Base-by-base conservation (phyloP, 257 asterid species). In the Scutellaria galericulata region DNA sequence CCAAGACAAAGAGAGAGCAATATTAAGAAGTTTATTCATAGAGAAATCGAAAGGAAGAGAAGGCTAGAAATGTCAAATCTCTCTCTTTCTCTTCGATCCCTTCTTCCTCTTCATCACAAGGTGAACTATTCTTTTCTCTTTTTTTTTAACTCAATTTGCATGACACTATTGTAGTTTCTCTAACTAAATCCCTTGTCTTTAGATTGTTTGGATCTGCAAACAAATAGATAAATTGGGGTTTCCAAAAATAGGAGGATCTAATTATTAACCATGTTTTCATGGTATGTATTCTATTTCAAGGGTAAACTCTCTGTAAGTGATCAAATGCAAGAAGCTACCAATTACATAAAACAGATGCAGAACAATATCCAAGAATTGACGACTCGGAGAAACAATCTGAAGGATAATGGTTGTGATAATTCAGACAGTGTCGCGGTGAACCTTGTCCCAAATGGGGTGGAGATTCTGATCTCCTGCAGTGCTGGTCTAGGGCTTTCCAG, bases 61-160 rank as follows among this genome's bases (percentile, higher is more conserved):
- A 79, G 89, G 73, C 83, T 76, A 80, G 89, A 86, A 81, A 80
- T 85, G 87, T 70, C 92, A 22, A 51, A 14, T 47, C 92, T 87
- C 52, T 64, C 73, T 50, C 70, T 65, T 27, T 75, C 86, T 51
- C 88, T 87, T 7, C 67, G 80, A 69, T 73, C 81, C 44, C 75
- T 74, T 47, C 13, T 47, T 47, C 53, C 53, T 10, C 15, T 47
- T 47, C 1, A 47, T 1, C 18, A 47, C 53, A 47, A 47, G 53
- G 90, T 83, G 58, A 47, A 14, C 1, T n/a, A 54, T 9, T 8
- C 1, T 9, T 57, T 24, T 22, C 27, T 63, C 7, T 58, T 13
- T 41, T n/a, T 44, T 44, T 44, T 44, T 44, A 2, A 42, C 47
- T 44, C 48, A 1, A 10, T 7, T 44, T 44, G 48, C 48, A 44